Percentiles rank a stretch among this genome's conserved stretches.
phyloP scores from a whole-genome alignment of 306 rosid genomes.

The Sindora glabra region DNA sequence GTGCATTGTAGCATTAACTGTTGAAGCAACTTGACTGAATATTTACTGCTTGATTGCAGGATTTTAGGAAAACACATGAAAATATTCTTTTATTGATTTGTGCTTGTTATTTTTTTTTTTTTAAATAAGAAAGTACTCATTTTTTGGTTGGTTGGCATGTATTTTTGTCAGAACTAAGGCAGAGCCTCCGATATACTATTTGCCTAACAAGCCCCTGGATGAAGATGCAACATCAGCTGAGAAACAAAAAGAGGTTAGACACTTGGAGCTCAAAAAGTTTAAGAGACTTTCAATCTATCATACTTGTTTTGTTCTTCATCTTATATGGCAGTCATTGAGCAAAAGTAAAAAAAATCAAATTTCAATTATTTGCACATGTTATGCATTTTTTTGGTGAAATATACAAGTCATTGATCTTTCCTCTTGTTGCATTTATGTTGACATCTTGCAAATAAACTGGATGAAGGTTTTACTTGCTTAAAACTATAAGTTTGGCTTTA shows the following conservation, averaged over 20 bases:
- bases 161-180: constrained; percentile 76
- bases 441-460: neutral
- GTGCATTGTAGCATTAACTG: constrained; percentile 57
- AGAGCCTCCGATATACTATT: constrained; percentile 84
- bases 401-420: too few species aligned
- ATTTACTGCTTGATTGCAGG: constrained; percentile 40
- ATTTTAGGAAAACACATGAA: constrained; percentile 27
- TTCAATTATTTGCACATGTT: neutral
- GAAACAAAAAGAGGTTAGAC: constrained; percentile 76
- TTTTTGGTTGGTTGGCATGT: constrained; percentile 11
- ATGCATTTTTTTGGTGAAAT: too few species aligned
- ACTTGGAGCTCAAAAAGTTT: neutral
- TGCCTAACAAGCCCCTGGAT: constrained; percentile 83
- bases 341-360: neutral
- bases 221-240: constrained; percentile 40
- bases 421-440: neutral
- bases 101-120: too few species aligned
- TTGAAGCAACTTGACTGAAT: constrained; percentile 62
- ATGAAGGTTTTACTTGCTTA: neutral
- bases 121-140: too few species aligned
- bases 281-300: neutral
- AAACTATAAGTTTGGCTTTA: neutral
- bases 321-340: neutral
- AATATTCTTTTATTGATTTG: neutral
- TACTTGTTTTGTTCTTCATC: constrained; percentile 5